Percentiles rank a stretch among this genome's conserved stretches.
Evolutionary conservation across 169 alveolate genomes (phyloP).

Genomic region (Cyclospora cayetanensis): DNA sequence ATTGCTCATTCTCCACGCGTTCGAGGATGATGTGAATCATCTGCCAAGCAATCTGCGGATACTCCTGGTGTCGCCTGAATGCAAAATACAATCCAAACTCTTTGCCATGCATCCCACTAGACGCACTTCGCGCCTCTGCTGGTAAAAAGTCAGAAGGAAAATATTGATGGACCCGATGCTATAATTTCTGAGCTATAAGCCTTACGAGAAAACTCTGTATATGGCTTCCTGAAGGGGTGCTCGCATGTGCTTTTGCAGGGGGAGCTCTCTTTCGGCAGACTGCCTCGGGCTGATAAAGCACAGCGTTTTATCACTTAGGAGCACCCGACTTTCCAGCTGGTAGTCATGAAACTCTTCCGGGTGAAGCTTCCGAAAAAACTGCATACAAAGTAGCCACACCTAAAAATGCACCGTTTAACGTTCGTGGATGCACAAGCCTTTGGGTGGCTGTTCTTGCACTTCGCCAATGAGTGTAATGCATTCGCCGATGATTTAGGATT

Average conservation of each 20-base stretch:
- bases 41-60: constrained; percentile 42
- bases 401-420: too few relatives aligned
- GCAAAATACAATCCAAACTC: neutral
- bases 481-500: neutral
- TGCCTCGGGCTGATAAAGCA: neutral
- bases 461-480: too few relatives aligned
- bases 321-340: neutral
- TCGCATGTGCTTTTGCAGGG: neutral
- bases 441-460: too few relatives aligned
- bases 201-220: neutral
- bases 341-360: neutral
- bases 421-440: too few relatives aligned
- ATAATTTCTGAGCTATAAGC: neutral
- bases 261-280: neutral
- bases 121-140: neutral
- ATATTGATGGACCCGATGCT: too few relatives aligned
- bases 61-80: constrained; percentile 47
- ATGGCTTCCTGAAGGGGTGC: neutral
- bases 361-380: neutral
- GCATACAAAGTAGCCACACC: neutral
- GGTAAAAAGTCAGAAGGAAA: too few relatives aligned
- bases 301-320: neutral
- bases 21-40: constrained; percentile 29
- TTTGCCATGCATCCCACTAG: neutral
- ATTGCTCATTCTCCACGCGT: constrained; percentile 9